Base-by-base conservation (phyloP, 2,329 filamentous ascomycete species). In the Chrysoporthe deuterocubensis region DNA sequence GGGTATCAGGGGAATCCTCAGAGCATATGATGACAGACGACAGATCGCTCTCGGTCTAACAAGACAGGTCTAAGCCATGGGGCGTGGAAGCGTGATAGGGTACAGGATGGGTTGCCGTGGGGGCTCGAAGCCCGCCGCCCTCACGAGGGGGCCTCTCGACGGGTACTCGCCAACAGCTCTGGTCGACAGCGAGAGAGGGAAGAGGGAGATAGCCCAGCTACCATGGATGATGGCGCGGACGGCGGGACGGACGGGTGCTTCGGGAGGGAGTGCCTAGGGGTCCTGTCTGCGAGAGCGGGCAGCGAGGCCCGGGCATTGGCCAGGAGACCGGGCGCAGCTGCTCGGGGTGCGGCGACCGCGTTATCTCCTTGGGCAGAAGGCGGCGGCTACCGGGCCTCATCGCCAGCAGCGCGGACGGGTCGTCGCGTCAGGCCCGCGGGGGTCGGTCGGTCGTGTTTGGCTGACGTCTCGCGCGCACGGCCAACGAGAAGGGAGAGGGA, bases 171-270 rank as follows among this genome's bases (percentile, higher is more conserved):
- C 43, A 8, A 26, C 6, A 40, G 13, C n/a, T 21, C 26, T 62
- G 18, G 21, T 43, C 42, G n/a, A 42, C 34, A 46, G 50, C 43
- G 26, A 43, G 8, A n/a, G 11, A 13, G 46, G 13, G 7, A 59
- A 40, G 44, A 56, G 32, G 32, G 44, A 56, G 32, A 57, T 26
- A 40, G 32, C 46, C 64, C 42, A 57, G 32, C 34, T 62, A 44
- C 48, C 59, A 61, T 44, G 46, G 59, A 58, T 59, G 50, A 58
- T 59, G 50, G 54, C 48, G 62, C 56, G 61, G 65, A 64, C 66
- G 65, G 62, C 66, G 60, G 57, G 48, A 67, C 64, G 65, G 69
- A 32, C 65, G 64, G 64, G 34, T 63, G 59, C 61, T 64, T 52
- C 57, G 48, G 60, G 18, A 64, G 16, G 64, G 44, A 46, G 50